Evolutionary conservation across 768 basidiomycete genomes (phyloP), one percentile per base, ranked within the genome.

Genomic region (Panaeolus cyanescens): DNA sequence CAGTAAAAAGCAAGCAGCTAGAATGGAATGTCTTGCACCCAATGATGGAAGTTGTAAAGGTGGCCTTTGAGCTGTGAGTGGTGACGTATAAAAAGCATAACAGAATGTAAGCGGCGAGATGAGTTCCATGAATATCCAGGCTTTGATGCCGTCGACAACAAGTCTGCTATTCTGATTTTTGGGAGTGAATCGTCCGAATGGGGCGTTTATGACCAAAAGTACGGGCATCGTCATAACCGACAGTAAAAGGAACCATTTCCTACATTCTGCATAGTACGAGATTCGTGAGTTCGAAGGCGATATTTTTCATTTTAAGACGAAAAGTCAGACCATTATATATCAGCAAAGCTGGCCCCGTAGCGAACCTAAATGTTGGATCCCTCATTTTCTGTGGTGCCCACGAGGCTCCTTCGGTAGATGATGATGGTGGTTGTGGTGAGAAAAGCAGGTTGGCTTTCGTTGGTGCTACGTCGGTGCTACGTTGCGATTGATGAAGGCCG

Each of bases 91-190:
- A 71, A 85, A 81, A 0, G 81, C 72, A 68, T 79, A 72, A n/a
- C 83, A 25, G 71, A 92, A 88, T 15, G 72, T 64, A 34, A 80
- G 30, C 1, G 90, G 90, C 0, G 90, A 81, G 20, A 88, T 77
- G 33, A 89, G 74, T 67, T 93, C 91, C 92, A 93, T 92, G 59
- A 82, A 8, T 13, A 92, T 91, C 91, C 91, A 93, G n/a, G 89
- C 72, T 56, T 74, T 75, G 34, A 76, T 72, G 6, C 88, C 90
- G 63, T 93, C 83, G 6, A 91, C 65, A 10, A 86, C 72, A 62
- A 88, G 74, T 59, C 81, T 63, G 64, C 79, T 82, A 30, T 59
- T 59, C 53, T 83, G 61, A 60, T 64, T 39, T 63, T 72, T 80
- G 65, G 82, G 84, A 0, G 86, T 72, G 70, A 95, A 95, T 0